Percentiles rank a stretch among this genome's conserved stretches.
Conservation (phyloP, 1,139 yeast species). For the Yamadazyma friedrichii region DNA sequence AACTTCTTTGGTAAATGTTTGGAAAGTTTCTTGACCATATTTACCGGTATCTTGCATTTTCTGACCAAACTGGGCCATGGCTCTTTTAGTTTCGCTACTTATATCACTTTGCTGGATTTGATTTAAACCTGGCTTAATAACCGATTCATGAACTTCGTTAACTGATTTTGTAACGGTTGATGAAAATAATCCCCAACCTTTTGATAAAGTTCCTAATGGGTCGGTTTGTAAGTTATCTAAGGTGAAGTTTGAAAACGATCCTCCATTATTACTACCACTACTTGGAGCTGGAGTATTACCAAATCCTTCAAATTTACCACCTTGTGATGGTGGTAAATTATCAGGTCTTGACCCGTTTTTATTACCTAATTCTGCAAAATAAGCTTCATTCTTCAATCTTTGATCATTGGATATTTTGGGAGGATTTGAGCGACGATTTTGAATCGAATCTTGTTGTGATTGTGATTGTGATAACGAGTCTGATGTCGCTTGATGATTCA, state of each 20-base stretch:
- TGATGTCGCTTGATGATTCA: conserved; percentile 5
- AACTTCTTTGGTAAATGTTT: conserved; percentile 53
- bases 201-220: conserved; percentile 83
- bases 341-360: conserved; percentile 74
- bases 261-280: conserved; percentile 23
- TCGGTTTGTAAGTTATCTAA: conserved; percentile 78
- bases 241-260: conserved; percentile 55
- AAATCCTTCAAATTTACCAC: conserved; percentile 90
- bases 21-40: conserved; percentile 66
- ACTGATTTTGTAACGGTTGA: conserved; percentile 80
- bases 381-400: conserved; percentile 70
- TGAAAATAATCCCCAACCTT: conserved; percentile 94
- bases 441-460: conserved; percentile 31
- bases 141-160: conserved; percentile 80
- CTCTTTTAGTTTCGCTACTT: conserved; percentile 78
- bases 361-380: conserved; percentile 77
- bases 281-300: conserved; percentile 70
- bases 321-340: conserved; percentile 86
- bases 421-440: conserved; percentile 44
- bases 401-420: conserved; percentile 27
- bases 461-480: conserved; percentile 12
- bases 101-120: conserved; percentile 81
- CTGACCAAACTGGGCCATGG: conserved; percentile 94
- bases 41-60: conserved; percentile 87
- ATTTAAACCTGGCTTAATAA: conserved; percentile 83